phyloP scores from a whole-genome alignment of 106 monocot species.

The Platanthera guangdongensis region DNA sequence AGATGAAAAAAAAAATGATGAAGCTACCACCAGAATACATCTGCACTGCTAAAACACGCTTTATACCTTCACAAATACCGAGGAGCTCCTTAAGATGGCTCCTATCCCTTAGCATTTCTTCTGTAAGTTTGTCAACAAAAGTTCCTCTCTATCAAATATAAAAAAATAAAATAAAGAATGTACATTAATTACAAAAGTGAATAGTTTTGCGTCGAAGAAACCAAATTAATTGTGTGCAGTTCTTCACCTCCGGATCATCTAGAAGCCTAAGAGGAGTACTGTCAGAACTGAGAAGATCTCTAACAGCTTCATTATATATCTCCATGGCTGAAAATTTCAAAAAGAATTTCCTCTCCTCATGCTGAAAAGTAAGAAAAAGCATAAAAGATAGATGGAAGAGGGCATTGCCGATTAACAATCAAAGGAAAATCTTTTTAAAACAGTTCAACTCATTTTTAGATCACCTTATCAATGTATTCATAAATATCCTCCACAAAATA shows the following conservation, averaged over 20 bases:
- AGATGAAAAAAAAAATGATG: background rate
- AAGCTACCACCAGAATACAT: background rate
- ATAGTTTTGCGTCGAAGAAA: background rate
- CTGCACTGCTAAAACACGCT: background rate
- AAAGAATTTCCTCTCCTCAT: constrained; percentile 50
- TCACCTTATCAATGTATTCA: constrained; percentile 61
- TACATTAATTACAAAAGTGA: background rate
- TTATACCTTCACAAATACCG: constrained; percentile 48
- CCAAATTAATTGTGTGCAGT: background rate
- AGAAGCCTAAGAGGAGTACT: constrained; percentile 54
- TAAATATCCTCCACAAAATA: constrained; percentile 57
- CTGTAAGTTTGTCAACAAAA: constrained; percentile 58
- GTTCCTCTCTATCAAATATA: constrained; percentile 54
- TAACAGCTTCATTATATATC: constrained; percentile 78
- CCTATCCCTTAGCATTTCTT: constrained; percentile 45
- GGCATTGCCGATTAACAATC: background rate
- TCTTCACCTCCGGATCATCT: constrained; percentile 74
- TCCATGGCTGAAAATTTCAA: constrained; percentile 73
- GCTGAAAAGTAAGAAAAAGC: constrained; percentile 26
- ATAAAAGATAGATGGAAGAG: background rate
- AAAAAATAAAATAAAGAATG: background rate
- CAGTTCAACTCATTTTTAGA: background rate
- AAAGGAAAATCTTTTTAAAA: background rate
- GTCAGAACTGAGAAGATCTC: constrained; percentile 56
- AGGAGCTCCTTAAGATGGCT: constrained; percentile 55